A percentile compares a stretch with the other conserved stretches of the same genome.
phyloP scores from a whole-genome alignment of 176 grass and related monocot genomes.

The Saccharum officinarum region DNA sequence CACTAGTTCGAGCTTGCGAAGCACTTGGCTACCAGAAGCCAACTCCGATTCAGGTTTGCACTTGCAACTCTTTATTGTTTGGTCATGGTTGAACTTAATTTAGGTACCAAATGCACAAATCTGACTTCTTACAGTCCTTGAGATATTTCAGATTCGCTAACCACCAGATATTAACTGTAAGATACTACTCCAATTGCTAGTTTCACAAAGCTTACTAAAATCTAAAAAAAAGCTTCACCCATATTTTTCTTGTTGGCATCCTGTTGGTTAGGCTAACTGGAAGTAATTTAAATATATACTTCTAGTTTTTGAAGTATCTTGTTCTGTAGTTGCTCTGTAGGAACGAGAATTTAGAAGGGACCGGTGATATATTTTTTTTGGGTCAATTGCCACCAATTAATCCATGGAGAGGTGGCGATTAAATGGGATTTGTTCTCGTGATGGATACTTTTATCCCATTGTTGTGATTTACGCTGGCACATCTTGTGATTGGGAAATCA shows the following conservation, averaged over 20 bases:
- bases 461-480: neutral
- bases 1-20: slow-evolving; percentile 87
- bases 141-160: neutral
- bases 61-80: slow-evolving; percentile 15
- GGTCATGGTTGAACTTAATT: neutral
- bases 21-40: slow-evolving; percentile 92
- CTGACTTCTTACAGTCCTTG: neutral
- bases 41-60: slow-evolving; percentile 89
- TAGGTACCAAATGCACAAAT: neutral
- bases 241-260: neutral
- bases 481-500: neutral
- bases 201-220: neutral
- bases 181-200: neutral
- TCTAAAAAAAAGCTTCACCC: neutral
- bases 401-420: neutral
- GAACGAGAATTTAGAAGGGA: neutral
- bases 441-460: neutral
- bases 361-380: neutral
- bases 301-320: neutral
- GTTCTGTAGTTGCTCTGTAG: neutral
- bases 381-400: neutral
- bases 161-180: neutral
- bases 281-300: neutral
- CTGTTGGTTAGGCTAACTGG: neutral
- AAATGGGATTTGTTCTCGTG: neutral